Evolutionary conservation across 1,139 yeast genomes (phyloP).

Genomic region (Blastobotrys apis): DNA sequence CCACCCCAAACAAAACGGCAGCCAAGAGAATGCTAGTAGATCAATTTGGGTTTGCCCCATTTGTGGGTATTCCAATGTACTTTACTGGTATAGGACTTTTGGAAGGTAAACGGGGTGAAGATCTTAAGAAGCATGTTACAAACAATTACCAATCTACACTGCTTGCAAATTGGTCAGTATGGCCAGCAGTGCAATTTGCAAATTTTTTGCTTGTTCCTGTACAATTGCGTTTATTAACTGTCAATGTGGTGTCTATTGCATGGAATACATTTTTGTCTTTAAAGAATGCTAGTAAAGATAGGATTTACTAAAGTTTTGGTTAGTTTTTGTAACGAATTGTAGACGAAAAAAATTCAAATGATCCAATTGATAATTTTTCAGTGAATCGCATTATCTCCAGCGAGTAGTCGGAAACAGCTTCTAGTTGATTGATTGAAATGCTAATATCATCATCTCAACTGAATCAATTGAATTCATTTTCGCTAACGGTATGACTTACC

Average conservation of each 20-base stretch:
- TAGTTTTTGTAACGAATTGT: not conserved
- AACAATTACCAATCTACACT: constrained; percentile 43
- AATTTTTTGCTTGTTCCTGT: constrained; percentile 73
- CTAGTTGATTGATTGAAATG: constrained; percentile 29
- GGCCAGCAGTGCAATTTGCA: constrained; percentile 77
- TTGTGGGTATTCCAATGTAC: constrained; percentile 43
- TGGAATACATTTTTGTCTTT: constrained; percentile 82
- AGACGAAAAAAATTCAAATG: not conserved
- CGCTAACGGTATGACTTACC: too few species aligned
- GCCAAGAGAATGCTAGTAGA: constrained; percentile 58
- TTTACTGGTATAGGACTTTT: constrained; percentile 62
- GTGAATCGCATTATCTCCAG: constrained; percentile 34
- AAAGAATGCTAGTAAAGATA: constrained; percentile 35
- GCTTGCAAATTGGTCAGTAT: constrained; percentile 70
- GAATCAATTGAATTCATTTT: too few species aligned
- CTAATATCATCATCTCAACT: constrained; percentile 20
- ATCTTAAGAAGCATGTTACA: constrained; percentile 27
- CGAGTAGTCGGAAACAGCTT: constrained; percentile 36
- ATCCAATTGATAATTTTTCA: not conserved
- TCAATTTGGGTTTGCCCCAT: constrained; percentile 74
- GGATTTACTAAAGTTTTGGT: too few species aligned
- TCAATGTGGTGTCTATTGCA: constrained; percentile 66
- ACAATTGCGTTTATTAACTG: constrained; percentile 60
- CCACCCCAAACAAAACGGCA: constrained; percentile 29
- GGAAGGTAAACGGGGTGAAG: constrained; percentile 45